A percentile compares a stretch with the other conserved stretches of the same genome.
Conservation (phyloP, 495 filamentous ascomycete species). For the Aspergillus egyptiacus region DNA sequence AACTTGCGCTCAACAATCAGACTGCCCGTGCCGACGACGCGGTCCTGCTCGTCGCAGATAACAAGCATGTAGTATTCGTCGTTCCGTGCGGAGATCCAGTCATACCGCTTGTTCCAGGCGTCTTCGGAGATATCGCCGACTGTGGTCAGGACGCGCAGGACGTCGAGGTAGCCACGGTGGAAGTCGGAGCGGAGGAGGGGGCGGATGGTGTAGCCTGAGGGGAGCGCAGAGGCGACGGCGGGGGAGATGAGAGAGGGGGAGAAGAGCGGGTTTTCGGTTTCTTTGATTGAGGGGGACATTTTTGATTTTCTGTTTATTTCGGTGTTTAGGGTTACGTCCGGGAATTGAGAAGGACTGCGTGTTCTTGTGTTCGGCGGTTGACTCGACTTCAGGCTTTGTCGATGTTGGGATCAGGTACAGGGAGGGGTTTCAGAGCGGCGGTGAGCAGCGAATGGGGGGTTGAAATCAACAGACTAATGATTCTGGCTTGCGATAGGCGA, state of each 20-base stretch:
- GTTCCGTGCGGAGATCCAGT: slow-evolving; percentile 73
- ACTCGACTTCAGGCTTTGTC: too few species aligned
- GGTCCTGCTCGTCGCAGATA: slow-evolving; percentile 62
- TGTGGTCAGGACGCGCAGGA: slow-evolving; percentile 82
- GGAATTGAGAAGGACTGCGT: neutral
- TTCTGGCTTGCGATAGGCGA: neutral
- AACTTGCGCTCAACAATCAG: slow-evolving; percentile 69
- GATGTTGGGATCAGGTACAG: neutral
- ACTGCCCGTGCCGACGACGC: slow-evolving; percentile 79
- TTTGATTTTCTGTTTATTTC: slow-evolving; percentile 9
- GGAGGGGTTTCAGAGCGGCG: neutral
- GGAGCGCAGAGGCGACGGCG: slow-evolving; percentile 61
- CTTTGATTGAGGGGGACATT: slow-evolving; percentile 41
- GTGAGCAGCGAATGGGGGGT: slow-evolving; percentile 3
- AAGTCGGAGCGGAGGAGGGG: slow-evolving; percentile 76
- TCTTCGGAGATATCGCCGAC: slow-evolving; percentile 81
- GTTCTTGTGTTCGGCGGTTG: too few species aligned
- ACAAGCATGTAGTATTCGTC: slow-evolving; percentile 82
- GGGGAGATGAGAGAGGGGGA: slow-evolving; percentile 77
- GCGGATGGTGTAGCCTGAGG: slow-evolving; percentile 75
- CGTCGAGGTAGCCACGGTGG: slow-evolving; percentile 70
- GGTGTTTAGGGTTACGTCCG: neutral
- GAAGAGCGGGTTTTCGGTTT: slow-evolving; percentile 49
- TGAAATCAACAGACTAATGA: neutral
- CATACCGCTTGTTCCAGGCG: slow-evolving; percentile 70